These are phyloP conservation scores for Chiua virens DNA, from an alignment of 768 basidiomycete genomes.

Conservation along the genomic window DNA sequence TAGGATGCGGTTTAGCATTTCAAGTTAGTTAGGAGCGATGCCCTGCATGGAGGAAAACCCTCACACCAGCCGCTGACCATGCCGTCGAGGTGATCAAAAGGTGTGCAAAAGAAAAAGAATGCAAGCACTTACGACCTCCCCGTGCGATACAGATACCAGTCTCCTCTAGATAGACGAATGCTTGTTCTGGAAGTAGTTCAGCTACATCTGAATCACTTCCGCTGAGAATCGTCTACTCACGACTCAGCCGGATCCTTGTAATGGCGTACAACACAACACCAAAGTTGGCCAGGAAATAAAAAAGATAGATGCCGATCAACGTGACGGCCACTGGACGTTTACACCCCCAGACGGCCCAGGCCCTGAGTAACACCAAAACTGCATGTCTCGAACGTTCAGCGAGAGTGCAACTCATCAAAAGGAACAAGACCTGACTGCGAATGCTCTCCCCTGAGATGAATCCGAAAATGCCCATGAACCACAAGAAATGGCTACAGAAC, in stretches of 20 bases:
- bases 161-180: not conserved
- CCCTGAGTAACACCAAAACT: slow-evolving; percentile 19
- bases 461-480: not conserved
- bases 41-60: not conserved
- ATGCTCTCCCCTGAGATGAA: slow-evolving; percentile 5
- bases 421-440: slow-evolving; percentile 3
- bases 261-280: not conserved
- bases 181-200: not conserved
- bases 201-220: not conserved
- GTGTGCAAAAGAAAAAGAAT: not conserved
- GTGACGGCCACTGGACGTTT: not conserved
- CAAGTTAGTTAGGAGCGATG: no score
- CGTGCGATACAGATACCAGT: not conserved
- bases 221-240: not conserved
- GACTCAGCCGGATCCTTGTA: fast-evolving
- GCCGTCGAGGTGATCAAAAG: not conserved
- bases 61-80: not conserved
- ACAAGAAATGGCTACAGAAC: slow-evolving; percentile 10
- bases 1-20: not conserved
- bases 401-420: not conserved
- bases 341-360: slow-evolving; percentile 18
- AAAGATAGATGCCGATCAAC: not conserved
- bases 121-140: not conserved
- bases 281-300: not conserved
- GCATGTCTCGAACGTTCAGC: not conserved